Conservation (phyloP, 2,329 filamentous ascomycete species). For the Ilyonectria mors-panacis region DNA sequence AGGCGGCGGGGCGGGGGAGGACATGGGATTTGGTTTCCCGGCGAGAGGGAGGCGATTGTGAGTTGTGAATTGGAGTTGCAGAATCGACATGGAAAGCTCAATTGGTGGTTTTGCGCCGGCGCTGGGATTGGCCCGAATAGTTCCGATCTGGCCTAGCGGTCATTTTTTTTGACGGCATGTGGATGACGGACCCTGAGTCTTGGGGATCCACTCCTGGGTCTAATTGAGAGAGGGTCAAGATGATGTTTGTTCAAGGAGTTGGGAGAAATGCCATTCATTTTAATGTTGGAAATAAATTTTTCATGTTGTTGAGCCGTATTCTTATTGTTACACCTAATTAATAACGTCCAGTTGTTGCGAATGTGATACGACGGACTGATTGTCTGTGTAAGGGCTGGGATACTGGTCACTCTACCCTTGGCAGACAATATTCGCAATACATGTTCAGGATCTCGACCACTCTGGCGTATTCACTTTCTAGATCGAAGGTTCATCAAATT, state of each 20-base stretch:
- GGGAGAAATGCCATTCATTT: neutral
- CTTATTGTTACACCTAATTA: neutral
- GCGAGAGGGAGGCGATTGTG: neutral
- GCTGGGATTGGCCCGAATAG: slow-evolving; percentile 21
- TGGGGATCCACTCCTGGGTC: neutral
- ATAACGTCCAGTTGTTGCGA: neutral
- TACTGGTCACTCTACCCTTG: neutral
- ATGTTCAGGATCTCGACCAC: neutral
- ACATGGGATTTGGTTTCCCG: slow-evolving; percentile 34
- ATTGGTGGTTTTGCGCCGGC: slow-evolving; percentile 28
- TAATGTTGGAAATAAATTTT: neutral
- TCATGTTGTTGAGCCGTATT: neutral
- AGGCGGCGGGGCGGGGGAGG: slow-evolving; percentile 36
- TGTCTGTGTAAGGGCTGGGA: neutral
- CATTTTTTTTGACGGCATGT: slow-evolving; percentile 6
- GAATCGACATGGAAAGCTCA: slow-evolving; percentile 2
- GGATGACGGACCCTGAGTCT: slow-evolving; percentile 6
- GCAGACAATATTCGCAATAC: neutral
- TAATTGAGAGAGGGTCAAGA: neutral
- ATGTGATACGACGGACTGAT: neutral
- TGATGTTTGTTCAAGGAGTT: neutral
- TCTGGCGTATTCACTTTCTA: too few species aligned
- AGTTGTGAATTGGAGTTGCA: neutral
- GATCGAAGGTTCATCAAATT: neutral
- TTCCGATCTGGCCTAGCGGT: slow-evolving; percentile 39